Base-by-base conservation (phyloP, 768 basidiomycete genomes). In the Mycena vitilis region DNA sequence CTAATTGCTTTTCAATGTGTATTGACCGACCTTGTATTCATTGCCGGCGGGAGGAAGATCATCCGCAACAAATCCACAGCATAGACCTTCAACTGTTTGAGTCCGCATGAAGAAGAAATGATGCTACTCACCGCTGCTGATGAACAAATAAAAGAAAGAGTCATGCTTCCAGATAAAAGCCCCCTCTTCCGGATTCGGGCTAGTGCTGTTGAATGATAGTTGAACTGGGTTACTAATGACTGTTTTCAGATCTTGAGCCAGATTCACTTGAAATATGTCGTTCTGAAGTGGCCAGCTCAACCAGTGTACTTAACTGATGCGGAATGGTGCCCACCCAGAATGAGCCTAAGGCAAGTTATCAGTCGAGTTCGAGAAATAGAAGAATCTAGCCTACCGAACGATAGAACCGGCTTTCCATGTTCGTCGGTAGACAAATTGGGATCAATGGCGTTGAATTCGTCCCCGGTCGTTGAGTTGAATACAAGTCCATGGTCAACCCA, bases 401-500 rank as follows among this genome's bases (percentile, higher is more conserved):
- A 52, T 23, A 70, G 49, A 16, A 65, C 16, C 3, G 68, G 68
- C 8, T 65, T 61, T 42, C 69, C 60, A 4, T 45, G 53, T 23
- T 65, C 69, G 30, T 70, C 69, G 34, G 65, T 61, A 5, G 59
- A 52, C 22, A 65, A 40, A 49, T 65, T 70, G 23, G 69, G 69
- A 47, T 70, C 69, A 15, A 70, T 70, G 20, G 69, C 64, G 25
- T 65, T 70, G 60, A 65, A 70, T 15, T 57, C 48, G 49, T 70
- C 69, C 52, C 69, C 69, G 2, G 69, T 65, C 4, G 60, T 60
- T 1, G 68, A 69, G 23, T 65, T 64, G 55, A 62, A 65, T 0
- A 70, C 69, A 11, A 65, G 69, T 7, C 69, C 69, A n/a, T 65
- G 69, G 20, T 70, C 69, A 9, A 65, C 55, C 68, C 68, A 70